Evolutionary conservation across 306 rosid species (phyloP).

Genomic region (Fagus sylvatica): DNA sequence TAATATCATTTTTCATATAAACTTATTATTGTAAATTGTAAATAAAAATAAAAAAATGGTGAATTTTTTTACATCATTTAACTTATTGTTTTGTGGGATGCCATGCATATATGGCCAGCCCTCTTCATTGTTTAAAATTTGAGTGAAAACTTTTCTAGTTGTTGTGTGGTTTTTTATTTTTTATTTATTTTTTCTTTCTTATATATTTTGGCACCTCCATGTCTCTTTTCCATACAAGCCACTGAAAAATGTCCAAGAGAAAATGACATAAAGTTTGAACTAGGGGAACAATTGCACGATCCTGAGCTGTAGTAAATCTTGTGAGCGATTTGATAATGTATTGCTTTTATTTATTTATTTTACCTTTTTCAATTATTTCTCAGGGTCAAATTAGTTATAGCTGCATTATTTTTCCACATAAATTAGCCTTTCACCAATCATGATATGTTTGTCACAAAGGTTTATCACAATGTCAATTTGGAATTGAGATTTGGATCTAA

Average conservation of each 20-base stretch:
- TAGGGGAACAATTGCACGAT: not conserved
- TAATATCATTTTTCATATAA: too few species aligned
- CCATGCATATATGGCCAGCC: too few species aligned
- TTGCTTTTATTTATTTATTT: not conserved
- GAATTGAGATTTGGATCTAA: slow-evolving; percentile 30
- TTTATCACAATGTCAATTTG: not conserved
- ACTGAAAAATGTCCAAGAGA: not conserved
- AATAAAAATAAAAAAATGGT: too few species aligned
- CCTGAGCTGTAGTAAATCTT: not conserved
- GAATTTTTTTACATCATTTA: too few species aligned
- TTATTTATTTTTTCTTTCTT: not conserved
- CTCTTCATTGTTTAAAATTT: not conserved
- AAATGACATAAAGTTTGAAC: not conserved
- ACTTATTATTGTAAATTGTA: too few species aligned
- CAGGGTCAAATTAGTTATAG: not conserved
- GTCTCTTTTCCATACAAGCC: too few species aligned
- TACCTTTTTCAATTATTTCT: not conserved
- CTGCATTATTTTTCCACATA: not conserved
- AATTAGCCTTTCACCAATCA: not conserved
- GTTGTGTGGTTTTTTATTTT: not conserved
- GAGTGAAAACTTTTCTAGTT: not conserved
- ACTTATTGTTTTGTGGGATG: too few species aligned
- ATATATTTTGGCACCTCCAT: not conserved
- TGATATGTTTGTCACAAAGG: not conserved
- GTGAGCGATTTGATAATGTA: too few species aligned